Base-by-base conservation (phyloP, 352 stramenopile genomes). In the Globisporangium irregulare region DNA sequence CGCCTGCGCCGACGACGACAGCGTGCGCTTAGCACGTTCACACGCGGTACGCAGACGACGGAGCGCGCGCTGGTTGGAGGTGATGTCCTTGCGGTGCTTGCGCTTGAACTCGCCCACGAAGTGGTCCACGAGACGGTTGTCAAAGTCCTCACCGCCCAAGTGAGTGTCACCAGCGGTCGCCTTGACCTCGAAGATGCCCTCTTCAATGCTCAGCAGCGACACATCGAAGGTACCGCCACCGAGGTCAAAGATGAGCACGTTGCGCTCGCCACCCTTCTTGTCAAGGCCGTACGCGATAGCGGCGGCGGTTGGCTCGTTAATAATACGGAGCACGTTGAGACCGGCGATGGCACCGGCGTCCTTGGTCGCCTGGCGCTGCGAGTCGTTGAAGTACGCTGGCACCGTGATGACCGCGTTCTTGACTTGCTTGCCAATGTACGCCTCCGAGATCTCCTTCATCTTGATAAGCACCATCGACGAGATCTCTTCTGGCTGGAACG, bases 381-480 rank as follows among this genome's bases (percentile, higher is more conserved):
- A 94, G 73, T 98, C 92, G 71, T 98, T 98, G 74, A 98, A 98
- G 68, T 98, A 98, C n/a, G 95, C 95, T n/a, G 95, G 95, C 34
- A 98, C 22, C 22, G 22, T 24, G 22, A 24, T 24, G 22, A 0
- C 94, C n/a, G 82, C 79, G 59, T 90, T 24, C 22, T 24, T 24
- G 1, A 24, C 22, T 14, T 77, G 51, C 67, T 87, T 77, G 62
- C 85, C 84, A n/a, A 92, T 76, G 72, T 78, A 95, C 9, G 69
- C 74, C 54, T 93, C 22, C 22, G 0, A 24, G 22, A 24, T 24
- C 22, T 24, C 22, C 22, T 24, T 24, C 22, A 93, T 87, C 68
- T 95, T 90, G 63, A 74, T 82, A 5, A 95, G 75, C 64, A 95
- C 79, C 79, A 90, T 89, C 22, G 84, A 27, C 54, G 78, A 87